Percentiles rank a stretch among this genome's conserved stretches.
These are phyloP conservation scores for Aureobasidium sp. DNA, from an alignment of 2,329 filamentous ascomycete species.

Conservation along the genomic window DNA sequence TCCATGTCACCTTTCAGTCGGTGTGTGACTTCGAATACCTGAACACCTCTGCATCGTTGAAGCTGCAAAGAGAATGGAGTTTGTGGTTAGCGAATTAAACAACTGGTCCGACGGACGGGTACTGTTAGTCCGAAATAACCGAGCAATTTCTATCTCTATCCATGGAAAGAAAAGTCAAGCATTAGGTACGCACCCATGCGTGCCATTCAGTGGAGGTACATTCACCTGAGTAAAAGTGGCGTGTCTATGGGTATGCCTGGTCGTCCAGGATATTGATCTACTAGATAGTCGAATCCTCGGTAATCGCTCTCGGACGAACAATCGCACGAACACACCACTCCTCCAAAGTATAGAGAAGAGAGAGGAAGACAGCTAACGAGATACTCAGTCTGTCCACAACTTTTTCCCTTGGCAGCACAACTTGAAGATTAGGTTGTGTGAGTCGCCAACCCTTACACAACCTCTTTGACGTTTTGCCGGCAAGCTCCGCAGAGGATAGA, in stretches of 20 bases:
- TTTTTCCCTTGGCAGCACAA: neutral
- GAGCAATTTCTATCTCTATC: neutral
- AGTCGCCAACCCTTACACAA: neutral
- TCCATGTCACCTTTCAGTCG: neutral
- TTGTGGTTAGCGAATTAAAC: neutral
- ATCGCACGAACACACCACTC: neutral
- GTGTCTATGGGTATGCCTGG: neutral
- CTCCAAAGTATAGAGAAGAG: too few species aligned
- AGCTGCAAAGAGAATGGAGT: neutral
- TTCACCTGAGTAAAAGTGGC: neutral
- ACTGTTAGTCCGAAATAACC: neutral
- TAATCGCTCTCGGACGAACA: neutral
- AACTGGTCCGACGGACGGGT: neutral
- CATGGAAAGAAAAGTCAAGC: neutral
- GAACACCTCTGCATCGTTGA: neutral
- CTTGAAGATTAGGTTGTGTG: neutral
- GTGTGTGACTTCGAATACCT: neutral
- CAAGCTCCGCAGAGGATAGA: neutral
- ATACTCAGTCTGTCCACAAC: neutral
- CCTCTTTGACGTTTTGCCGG: neutral
- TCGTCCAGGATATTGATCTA: neutral
- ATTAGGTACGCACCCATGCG: neutral
- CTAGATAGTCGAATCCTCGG: neutral
- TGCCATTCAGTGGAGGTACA: neutral
- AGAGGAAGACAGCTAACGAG: neutral